A percentile compares a stretch with the other conserved stretches of the same genome.
phyloP scores from a whole-genome alignment of 768 basidiomycete genomes.

The Russula brevipes region DNA sequence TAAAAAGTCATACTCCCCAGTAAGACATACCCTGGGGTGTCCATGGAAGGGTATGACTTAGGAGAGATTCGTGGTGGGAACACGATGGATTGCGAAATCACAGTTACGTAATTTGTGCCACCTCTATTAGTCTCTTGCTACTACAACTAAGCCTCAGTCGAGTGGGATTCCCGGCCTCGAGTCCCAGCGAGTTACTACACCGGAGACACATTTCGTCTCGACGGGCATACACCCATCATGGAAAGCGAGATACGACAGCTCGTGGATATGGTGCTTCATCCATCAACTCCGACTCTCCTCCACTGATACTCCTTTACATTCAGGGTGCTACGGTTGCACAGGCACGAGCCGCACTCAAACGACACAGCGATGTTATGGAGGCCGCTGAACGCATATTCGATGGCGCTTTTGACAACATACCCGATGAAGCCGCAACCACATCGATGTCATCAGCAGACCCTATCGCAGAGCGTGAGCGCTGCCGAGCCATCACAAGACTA shows the following conservation, averaged over 20 bases:
- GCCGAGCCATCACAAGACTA: slow-evolving; percentile 9
- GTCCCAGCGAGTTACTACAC: slow-evolving; percentile 3
- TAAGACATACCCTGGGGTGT: no score
- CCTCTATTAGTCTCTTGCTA: no score
- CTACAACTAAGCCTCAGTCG: no score
- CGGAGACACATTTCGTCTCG: slow-evolving; percentile 7
- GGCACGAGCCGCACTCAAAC: slow-evolving; percentile 76
- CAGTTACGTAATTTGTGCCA: slow-evolving; percentile 9
- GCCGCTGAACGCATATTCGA: slow-evolving; percentile 84
- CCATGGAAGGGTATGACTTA: no score
- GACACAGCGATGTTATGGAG: slow-evolving; percentile 85
- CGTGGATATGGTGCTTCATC: slow-evolving; percentile 33
- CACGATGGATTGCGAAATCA: background rate
- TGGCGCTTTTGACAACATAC: slow-evolving; percentile 76
- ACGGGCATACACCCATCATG: slow-evolving; percentile 26
- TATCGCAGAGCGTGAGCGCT: slow-evolving; percentile 7
- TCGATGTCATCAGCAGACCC: slow-evolving; percentile 21
- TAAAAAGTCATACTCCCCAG: no score
- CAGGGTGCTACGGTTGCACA: slow-evolving; percentile 81
- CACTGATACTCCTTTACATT: background rate
- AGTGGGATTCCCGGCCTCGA: background rate
- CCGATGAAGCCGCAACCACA: slow-evolving; percentile 44
- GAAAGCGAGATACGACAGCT: slow-evolving; percentile 35
- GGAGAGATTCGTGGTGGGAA: no score
- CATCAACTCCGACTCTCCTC: background rate